Evolutionary conservation across 2,329 filamentous ascomycete species (phyloP).

Genomic region (Fusarium sp.): DNA sequence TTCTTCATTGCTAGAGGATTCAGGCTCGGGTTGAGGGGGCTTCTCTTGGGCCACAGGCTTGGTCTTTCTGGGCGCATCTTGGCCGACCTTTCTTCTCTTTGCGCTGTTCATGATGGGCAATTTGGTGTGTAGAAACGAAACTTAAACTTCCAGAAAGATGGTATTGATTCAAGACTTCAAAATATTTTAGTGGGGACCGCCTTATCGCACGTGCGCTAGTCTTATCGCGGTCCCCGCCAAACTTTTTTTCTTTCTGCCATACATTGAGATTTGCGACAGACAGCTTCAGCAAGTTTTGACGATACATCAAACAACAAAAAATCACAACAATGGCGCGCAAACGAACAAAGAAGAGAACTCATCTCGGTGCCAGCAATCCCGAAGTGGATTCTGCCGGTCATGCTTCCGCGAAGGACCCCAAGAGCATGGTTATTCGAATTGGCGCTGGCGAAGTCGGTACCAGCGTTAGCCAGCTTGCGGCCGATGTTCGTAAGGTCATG

Average conservation of each 20-base stretch:
- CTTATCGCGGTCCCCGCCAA: constrained; percentile 52
- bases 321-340: constrained; percentile 75
- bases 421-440: constrained; percentile 98
- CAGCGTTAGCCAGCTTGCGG: constrained; percentile 89
- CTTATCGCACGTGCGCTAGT: constrained; percentile 49
- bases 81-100: constrained; percentile 58
- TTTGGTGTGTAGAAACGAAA: background rate
- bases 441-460: constrained; percentile 93
- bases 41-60: constrained; percentile 22
- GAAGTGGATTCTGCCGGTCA: constrained; percentile 68
- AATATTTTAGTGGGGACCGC: constrained; percentile 49
- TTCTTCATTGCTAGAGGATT: constrained; percentile 33
- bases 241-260: constrained; percentile 50
- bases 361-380: constrained; percentile 74
- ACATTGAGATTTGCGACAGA: constrained; percentile 41
- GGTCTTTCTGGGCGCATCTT: constrained; percentile 44
- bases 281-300: constrained; percentile 22
- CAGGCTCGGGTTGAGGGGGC: constrained; percentile 26
- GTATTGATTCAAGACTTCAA: constrained; percentile 11
- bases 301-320: constrained; percentile 17
- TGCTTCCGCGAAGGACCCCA: constrained; percentile 77
- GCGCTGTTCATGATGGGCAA: constrained; percentile 50
- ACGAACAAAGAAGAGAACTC: constrained; percentile 89
- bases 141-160: constrained; percentile 11
- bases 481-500: constrained; percentile 93